Conservation (phyloP, 2,329 filamentous ascomycete species). For the Apiospora saccharicola region DNA sequence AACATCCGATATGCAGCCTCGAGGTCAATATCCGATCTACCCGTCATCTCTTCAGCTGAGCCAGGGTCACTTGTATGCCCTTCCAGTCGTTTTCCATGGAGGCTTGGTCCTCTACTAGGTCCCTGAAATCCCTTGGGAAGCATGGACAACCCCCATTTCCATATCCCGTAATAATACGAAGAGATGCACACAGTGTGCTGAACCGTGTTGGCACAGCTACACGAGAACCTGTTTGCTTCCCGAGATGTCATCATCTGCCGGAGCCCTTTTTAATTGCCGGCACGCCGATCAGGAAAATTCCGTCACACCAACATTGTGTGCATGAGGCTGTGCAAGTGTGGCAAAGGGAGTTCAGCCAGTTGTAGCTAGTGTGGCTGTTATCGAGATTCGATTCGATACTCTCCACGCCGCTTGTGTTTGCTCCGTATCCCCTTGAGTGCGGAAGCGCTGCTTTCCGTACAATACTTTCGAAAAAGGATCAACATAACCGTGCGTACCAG, state of each 20-base stretch:
- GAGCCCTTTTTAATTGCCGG: conserved; percentile 1
- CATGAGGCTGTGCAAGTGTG: background rate
- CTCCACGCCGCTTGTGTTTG: no score
- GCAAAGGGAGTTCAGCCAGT: background rate
- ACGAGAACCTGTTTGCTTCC: conserved; percentile 1
- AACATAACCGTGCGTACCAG: no score
- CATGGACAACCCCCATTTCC: conserved; percentile 2
- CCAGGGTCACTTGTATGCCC: conserved; percentile 1
- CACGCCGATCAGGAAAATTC: conserved; percentile 3
- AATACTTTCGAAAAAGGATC: no score
- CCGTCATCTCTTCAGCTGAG: conserved; percentile 18
- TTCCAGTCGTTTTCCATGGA: background rate
- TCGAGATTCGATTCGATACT: background rate
- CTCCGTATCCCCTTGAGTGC: no score
- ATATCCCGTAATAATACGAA: conserved; percentile 12
- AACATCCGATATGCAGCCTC: background rate
- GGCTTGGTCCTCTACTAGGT: background rate
- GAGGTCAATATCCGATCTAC: background rate
- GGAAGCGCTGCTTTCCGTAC: no score
- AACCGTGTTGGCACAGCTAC: conserved; percentile 18
- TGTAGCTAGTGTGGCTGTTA: background rate
- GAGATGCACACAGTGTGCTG: conserved; percentile 9
- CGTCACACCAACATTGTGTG: background rate
- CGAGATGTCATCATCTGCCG: conserved; percentile 14
- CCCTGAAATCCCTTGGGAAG: background rate